Percentiles rank a stretch among this genome's conserved stretches.
These are phyloP conservation scores for Neopestalotiopsis sp. DNA, from an alignment of 2,329 filamentous ascomycete genomes.

Conservation along the genomic window DNA sequence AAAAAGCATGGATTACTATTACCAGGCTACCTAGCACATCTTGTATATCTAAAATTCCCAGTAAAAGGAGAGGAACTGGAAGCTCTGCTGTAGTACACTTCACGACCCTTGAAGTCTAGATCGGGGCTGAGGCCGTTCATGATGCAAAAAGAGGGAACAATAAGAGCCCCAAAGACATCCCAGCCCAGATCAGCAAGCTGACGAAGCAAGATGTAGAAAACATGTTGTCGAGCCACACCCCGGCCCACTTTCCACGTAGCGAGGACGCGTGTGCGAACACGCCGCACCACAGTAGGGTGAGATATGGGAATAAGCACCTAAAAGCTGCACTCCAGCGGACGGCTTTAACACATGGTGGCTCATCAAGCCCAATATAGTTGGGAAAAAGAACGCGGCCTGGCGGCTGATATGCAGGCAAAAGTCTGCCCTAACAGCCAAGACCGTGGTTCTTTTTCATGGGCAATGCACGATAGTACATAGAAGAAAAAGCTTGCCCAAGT, in stretches of 20 bases:
- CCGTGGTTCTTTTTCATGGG: too few species aligned
- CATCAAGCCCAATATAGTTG: not conserved
- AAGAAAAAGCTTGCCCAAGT: not conserved
- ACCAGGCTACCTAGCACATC: too few species aligned
- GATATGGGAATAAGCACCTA: not conserved
- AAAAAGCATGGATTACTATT: not conserved
- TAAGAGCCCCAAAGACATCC: too few species aligned
- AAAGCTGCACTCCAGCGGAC: not conserved
- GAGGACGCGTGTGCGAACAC: conserved; percentile 18
- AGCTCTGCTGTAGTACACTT: too few species aligned
- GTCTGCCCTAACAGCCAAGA: too few species aligned
- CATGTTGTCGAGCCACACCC: conserved; percentile 14
- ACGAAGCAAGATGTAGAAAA: conserved; percentile 7
- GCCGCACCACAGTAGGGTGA: not conserved
- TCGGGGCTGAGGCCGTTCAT: too few species aligned
- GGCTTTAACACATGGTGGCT: not conserved
- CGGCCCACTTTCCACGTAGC: conserved; percentile 22
- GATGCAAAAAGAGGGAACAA: too few species aligned
- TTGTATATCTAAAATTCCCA: too few species aligned
- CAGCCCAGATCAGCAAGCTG: not conserved
- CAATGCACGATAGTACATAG: not conserved
- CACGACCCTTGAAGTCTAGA: too few species aligned
- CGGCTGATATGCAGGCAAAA: too few species aligned
- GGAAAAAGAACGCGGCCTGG: not conserved
- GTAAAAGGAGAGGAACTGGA: too few species aligned